Evolutionary conservation across 2,329 filamentous ascomycete species (phyloP).

Genomic region (Xenoacremonium recifei): DNA sequence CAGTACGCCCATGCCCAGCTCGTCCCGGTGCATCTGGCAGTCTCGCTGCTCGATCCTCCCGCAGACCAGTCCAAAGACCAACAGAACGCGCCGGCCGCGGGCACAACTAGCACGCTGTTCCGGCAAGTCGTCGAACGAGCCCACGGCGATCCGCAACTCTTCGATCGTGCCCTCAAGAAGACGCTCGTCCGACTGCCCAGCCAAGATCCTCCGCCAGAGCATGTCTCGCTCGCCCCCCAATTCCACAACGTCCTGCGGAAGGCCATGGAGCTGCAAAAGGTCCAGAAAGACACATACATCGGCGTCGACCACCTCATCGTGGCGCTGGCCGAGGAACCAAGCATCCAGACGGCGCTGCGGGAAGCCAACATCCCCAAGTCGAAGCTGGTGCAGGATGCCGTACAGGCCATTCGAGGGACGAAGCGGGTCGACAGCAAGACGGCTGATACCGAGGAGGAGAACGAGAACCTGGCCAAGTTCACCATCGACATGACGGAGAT

Average conservation of each 20-base stretch:
- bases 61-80: constrained; percentile 78
- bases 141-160: constrained; percentile 85
- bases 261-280: constrained; percentile 87
- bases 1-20: constrained; percentile 92
- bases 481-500: constrained; percentile 98
- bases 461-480: constrained; percentile 96
- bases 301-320: constrained; percentile 94
- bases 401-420: constrained; percentile 88
- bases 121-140: constrained; percentile 92
- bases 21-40: constrained; percentile 84
- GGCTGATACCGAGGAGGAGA: constrained; percentile 87
- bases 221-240: constrained; percentile 75
- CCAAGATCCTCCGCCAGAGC: constrained; percentile 91
- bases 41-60: constrained; percentile 74
- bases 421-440: constrained; percentile 94
- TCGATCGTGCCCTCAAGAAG: constrained; percentile 91
- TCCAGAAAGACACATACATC: constrained; percentile 95
- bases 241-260: constrained; percentile 81
- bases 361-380: constrained; percentile 90
- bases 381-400: constrained; percentile 87
- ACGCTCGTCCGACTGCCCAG: constrained; percentile 84
- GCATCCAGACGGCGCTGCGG: constrained; percentile 70
- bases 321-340: constrained; percentile 74
- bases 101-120: constrained; percentile 72
- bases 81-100: constrained; percentile 70